Evolutionary conservation across 192 early-diverging fungal genomes (phyloP).

Genomic region (Linnemannia hyalina): DNA sequence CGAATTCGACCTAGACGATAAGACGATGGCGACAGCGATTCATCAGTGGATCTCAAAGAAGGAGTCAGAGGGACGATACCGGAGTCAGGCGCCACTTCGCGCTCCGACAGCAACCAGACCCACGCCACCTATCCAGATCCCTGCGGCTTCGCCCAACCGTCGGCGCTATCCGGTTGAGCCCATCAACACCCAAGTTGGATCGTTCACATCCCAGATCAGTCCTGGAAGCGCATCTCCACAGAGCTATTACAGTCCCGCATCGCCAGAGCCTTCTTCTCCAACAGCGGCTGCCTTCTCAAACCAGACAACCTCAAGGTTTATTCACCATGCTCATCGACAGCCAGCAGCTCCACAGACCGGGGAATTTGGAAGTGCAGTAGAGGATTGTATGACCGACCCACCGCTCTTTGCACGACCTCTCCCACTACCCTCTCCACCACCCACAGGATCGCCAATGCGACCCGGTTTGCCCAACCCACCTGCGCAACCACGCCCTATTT

Average conservation of each 20-base stretch:
- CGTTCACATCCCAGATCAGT: conserved; percentile 41
- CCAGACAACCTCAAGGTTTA: conserved; percentile 32
- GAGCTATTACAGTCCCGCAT: conserved; percentile 19
- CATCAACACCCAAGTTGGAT: conserved; percentile 41
- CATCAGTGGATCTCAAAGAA: conserved; percentile 53
- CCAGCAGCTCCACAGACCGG: conserved; percentile 48
- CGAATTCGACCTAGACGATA: conserved; percentile 49
- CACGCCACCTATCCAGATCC: conserved; percentile 34
- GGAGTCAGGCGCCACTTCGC: background rate
- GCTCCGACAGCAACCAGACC: conserved; percentile 17
- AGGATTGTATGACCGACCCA: conserved; percentile 38
- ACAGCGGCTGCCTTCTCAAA: background rate
- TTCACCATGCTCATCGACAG: conserved; percentile 53
- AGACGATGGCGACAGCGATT: conserved; percentile 45
- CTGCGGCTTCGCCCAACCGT: conserved; percentile 17
- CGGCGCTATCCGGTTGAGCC: conserved; percentile 16
- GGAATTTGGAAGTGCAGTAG: conserved; percentile 39
- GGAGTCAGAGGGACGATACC: conserved; percentile 24
- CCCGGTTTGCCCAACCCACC: background rate
- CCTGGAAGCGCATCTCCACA: conserved; percentile 24
- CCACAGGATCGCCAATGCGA: conserved; percentile 28
- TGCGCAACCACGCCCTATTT: conserved; percentile 1
- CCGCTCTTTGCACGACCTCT: conserved; percentile 48
- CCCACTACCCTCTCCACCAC: conserved; percentile 40
- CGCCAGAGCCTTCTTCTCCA: conserved; percentile 22